Evolutionary conservation across 1,139 yeast species (phyloP), one percentile per base, ranked within the genome.

Genomic region (Suhomyces bokatorum): DNA sequence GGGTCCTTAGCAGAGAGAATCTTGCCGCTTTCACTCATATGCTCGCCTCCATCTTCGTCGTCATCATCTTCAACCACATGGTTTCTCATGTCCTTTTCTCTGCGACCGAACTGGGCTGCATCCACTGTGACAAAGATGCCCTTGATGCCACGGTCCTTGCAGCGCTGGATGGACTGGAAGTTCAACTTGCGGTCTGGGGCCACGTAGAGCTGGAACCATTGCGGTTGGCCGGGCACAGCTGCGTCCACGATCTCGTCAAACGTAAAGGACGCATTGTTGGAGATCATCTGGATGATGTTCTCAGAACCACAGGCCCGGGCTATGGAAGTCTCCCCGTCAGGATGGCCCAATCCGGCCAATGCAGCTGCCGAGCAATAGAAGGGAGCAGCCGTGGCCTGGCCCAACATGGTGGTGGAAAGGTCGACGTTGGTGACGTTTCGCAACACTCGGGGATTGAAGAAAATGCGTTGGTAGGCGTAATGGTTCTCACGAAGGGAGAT

Each of bases 131-230:
- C 80, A 61, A 87, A 87, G 14, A 89, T 70, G 1, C 91, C 96
- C 58, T 83, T 84, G 58, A 86, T 74, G 0, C 96, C 96, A 38
- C 88, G 67, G 37, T 67, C 58, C 61, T 86, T 95, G 1, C 93
- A 95, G 54, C 85, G 85, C 52, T 75, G 73, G 29, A 88, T 81
- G 53, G 87, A 73, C 35, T 72, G 65, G 41, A 71, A 69, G 36
- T 91, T 83, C 42, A 85, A 67, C 9, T 73, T 71, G 39, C 93
- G 76, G 50, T 77, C 77, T 10, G 83, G 70, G 57, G 88, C 87
- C 42, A 90, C 96, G 57, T 91, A 91, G 43, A 91, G 70, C 67
- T 91, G 98, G 62, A 84, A 82, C 98, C 98, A 91, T 61, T 88
- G 95, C 6, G 86, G 77, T 48, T 70, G 86, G 29, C 62, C 59